Conservation (phyloP, 2,329 filamentous ascomycete genomes). For the Akanthomyces muscarius region DNA sequence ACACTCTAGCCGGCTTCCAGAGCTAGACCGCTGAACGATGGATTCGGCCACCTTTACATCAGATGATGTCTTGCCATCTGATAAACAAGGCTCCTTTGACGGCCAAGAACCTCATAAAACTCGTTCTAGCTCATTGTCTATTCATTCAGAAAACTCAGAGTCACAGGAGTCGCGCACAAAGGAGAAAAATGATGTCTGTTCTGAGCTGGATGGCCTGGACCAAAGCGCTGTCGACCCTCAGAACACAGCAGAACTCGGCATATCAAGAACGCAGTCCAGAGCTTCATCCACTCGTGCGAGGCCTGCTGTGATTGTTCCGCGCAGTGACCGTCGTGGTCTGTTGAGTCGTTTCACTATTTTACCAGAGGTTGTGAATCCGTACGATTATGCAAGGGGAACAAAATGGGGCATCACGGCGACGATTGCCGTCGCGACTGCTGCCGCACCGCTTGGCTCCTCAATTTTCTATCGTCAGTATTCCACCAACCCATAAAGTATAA, state of each 20-base stretch:
- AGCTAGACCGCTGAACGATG: background rate
- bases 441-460: constrained; percentile 76
- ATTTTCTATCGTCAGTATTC: constrained; percentile 71
- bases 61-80: background rate
- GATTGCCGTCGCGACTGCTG: constrained; percentile 71
- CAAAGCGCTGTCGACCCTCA: background rate
- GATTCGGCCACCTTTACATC: background rate
- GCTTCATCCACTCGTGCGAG: constrained; percentile 3
- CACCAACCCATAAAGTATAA: too few relatives aligned
- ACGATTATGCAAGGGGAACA: constrained; percentile 65
- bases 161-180: background rate
- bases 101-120: background rate
- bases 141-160: background rate
- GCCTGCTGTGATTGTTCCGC: constrained; percentile 37
- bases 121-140: background rate
- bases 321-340: constrained; percentile 60
- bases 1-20: background rate
- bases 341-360: constrained; percentile 67
- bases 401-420: constrained; percentile 85
- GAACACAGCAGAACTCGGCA: constrained; percentile 6
- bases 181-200: background rate
- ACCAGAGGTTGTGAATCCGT: constrained; percentile 73
- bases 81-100: background rate
- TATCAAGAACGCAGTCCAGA: constrained; percentile 7
- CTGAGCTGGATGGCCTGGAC: background rate